Percentiles rank a stretch among this genome's conserved stretches.
phyloP scores from a whole-genome alignment of 106 monocot species.

The Phalaenopsis aphrodite region DNA sequence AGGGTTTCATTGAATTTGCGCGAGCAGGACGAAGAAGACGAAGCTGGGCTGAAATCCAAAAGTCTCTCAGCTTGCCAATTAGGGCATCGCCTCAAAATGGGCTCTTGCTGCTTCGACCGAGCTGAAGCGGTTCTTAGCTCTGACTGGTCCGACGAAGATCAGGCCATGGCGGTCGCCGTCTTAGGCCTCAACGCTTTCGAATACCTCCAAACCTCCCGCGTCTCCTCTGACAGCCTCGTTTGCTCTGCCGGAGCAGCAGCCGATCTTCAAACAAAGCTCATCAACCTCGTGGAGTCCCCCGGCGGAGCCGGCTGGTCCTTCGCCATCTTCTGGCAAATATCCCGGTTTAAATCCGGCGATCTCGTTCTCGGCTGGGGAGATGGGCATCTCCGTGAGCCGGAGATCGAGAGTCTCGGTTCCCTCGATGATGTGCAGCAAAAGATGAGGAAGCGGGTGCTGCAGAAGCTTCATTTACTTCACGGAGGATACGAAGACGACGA shows the following conservation, averaged over 20 bases:
- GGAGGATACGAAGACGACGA: constrained; percentile 50
- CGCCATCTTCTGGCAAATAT: constrained; percentile 87
- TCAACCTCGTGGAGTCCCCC: constrained; percentile 60
- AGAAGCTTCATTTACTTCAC: constrained; percentile 41
- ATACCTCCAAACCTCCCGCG: constrained; percentile 28
- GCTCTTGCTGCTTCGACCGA: background rate
- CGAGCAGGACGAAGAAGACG: background rate
- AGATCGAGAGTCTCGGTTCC: background rate
- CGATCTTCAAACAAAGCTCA: constrained; percentile 55
- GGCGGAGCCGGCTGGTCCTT: constrained; percentile 38
- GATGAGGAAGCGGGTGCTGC: constrained; percentile 63
- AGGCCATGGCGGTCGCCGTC: constrained; percentile 40
- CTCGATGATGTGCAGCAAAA: constrained; percentile 12
- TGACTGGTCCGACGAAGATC: constrained; percentile 47
- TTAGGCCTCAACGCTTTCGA: constrained; percentile 54
- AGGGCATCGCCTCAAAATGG: background rate
- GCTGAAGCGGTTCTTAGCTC: background rate
- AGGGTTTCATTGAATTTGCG: background rate
- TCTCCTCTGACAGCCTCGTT: constrained; percentile 32
- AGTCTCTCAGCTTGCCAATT: background rate
- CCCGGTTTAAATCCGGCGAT: constrained; percentile 33
- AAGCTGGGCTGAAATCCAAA: background rate
- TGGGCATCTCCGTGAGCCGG: constrained; percentile 50
- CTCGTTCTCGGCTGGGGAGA: constrained; percentile 78
- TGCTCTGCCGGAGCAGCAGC: constrained; percentile 22